phyloP scores from a whole-genome alignment of 2,329 filamentous ascomycete genomes.

The Monosporascus sp. region DNA sequence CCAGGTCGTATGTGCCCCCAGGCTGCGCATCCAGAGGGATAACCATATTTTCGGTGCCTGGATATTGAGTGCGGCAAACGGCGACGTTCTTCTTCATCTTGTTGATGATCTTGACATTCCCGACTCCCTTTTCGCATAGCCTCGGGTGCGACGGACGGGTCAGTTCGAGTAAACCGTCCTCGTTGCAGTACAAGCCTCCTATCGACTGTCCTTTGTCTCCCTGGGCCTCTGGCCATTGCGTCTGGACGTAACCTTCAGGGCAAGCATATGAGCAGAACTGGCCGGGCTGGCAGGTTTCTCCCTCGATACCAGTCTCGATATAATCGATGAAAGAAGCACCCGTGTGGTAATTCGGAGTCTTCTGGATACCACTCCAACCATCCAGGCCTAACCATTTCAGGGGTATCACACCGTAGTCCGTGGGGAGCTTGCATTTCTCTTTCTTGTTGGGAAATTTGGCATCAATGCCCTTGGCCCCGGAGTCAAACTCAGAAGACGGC shows the following conservation, averaged over 20 bases:
- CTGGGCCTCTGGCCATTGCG: slow-evolving; percentile 79
- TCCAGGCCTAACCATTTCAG: slow-evolving; percentile 63
- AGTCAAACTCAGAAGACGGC: slow-evolving; percentile 9
- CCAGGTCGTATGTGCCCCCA: slow-evolving; percentile 58
- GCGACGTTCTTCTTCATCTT: slow-evolving; percentile 60
- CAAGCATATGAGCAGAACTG: slow-evolving; percentile 90
- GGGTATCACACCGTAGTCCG: slow-evolving; percentile 70
- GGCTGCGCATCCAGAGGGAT: slow-evolving; percentile 63
- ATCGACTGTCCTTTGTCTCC: slow-evolving; percentile 77
- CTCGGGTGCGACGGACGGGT: slow-evolving; percentile 63
- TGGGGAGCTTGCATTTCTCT: slow-evolving; percentile 72
- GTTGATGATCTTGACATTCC: slow-evolving; percentile 71
- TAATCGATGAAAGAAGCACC: slow-evolving; percentile 52
- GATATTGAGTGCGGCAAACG: slow-evolving; percentile 94
- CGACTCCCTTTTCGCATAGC: slow-evolving; percentile 70
- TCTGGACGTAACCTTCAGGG: slow-evolving; percentile 85
- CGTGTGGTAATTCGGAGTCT: slow-evolving; percentile 45
- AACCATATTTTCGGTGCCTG: slow-evolving; percentile 83
- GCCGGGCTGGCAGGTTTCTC: slow-evolving; percentile 54
- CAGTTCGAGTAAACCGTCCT: slow-evolving; percentile 65
- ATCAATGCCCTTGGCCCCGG: slow-evolving; percentile 50
- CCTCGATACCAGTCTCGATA: slow-evolving; percentile 59
- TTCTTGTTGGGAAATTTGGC: slow-evolving; percentile 70
- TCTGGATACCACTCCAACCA: slow-evolving; percentile 79
- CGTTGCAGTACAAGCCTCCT: slow-evolving; percentile 79